A percentile compares a stretch with the other conserved stretches of the same genome.
Conservation (phyloP, 805 yeast species). For the Jamesozyma rosinii region DNA sequence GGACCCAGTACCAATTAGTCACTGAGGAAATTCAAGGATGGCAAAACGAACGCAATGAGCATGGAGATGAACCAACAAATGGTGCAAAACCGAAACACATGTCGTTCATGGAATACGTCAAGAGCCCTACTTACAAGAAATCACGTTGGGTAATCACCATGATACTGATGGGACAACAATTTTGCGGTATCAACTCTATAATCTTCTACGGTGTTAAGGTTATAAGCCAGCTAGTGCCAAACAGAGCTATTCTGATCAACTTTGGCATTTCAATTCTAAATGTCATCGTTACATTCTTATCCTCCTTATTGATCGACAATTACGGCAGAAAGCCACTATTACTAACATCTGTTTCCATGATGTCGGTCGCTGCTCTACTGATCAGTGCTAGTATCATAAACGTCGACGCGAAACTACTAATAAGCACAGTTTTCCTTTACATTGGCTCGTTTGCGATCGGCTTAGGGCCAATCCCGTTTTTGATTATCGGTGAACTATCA, state of each 20-base stretch:
- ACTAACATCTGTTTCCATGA: constrained; percentile 51
- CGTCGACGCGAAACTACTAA: constrained; percentile 41
- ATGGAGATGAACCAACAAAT: not conserved
- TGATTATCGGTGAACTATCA: constrained; percentile 80
- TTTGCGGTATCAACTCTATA: constrained; percentile 87
- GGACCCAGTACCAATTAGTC: constrained; percentile 16
- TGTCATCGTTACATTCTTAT: constrained; percentile 58
- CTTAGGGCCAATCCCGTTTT: constrained; percentile 90
- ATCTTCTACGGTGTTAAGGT: constrained; percentile 89
- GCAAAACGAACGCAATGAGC: constrained; percentile 7
- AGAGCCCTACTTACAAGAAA: constrained; percentile 41
- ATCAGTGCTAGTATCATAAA: constrained; percentile 58
- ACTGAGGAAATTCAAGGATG: constrained; percentile 17
- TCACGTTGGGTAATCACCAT: constrained; percentile 61
- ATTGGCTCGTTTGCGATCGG: constrained; percentile 87
- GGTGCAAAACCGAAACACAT: constrained; percentile 2
- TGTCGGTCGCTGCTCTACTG: constrained; percentile 56
- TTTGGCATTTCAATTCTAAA: constrained; percentile 69
- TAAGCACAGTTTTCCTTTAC: constrained; percentile 58
- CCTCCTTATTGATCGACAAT: constrained; percentile 69
- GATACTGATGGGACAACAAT: constrained; percentile 76
- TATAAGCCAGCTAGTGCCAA: constrained; percentile 61
- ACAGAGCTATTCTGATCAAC: constrained; percentile 60
- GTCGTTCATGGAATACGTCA: constrained; percentile 39
- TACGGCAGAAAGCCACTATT: constrained; percentile 70